These are phyloP conservation scores for Rhypophila decipiens DNA, from an alignment of 495 filamentous ascomycete genomes.

Conservation along the genomic window DNA sequence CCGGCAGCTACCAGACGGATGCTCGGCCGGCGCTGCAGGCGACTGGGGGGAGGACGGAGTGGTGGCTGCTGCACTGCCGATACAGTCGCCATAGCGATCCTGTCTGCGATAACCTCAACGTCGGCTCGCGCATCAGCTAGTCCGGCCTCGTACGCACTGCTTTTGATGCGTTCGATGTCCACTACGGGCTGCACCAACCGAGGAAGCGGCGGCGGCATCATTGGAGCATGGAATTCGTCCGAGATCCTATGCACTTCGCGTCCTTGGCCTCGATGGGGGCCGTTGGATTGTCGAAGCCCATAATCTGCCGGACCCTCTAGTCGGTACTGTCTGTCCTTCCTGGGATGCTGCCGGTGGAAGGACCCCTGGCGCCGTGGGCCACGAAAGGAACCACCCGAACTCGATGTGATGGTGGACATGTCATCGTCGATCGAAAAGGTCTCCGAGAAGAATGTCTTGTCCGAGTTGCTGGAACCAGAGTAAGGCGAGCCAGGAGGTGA, in stretches of 20 bases:
- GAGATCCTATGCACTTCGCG: background rate
- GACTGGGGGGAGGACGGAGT: background rate
- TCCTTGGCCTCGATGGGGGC: background rate
- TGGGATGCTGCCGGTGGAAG: background rate
- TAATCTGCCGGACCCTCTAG: conserved; percentile 2
- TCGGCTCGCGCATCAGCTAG: conserved; percentile 5
- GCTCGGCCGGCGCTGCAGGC: background rate
- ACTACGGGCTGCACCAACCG: background rate
- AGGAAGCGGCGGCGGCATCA: background rate
- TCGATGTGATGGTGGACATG: conserved; percentile 1
- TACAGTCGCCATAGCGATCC: background rate
- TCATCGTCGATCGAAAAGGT: conserved; percentile 1
- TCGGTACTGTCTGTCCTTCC: background rate
- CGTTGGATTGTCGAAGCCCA: background rate
- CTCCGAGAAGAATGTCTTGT: conserved; percentile 5
- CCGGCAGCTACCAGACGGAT: background rate
- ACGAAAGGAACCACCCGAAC: background rate
- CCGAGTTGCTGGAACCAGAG: conserved; percentile 1
- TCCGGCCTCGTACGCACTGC: conserved; percentile 10
- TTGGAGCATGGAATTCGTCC: background rate
- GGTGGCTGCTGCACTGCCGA: background rate
- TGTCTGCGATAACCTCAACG: conserved; percentile 6
- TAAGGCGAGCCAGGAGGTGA: background rate
- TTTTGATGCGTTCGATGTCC: conserved; percentile 6
- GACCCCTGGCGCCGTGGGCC: background rate